phyloP scores from a whole-genome alignment of 805 yeast species.

The Lipomyces lipofer region DNA sequence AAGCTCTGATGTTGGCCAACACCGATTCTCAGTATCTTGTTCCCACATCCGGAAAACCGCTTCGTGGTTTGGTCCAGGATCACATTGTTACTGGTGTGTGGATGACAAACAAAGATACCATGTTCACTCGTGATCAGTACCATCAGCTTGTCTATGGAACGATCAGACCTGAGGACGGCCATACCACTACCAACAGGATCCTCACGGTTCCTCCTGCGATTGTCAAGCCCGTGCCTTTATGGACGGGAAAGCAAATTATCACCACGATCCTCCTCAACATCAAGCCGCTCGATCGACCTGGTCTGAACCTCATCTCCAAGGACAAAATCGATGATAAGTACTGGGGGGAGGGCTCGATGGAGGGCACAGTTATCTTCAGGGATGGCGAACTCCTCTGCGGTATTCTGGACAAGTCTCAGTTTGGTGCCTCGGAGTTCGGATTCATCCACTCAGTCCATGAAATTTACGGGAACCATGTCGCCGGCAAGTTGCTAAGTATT shows the following conservation, averaged over 20 bases:
- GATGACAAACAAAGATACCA: constrained; percentile 90
- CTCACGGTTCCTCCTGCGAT: constrained; percentile 87
- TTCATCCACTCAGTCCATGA: constrained; percentile 95
- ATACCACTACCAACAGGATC: constrained; percentile 64
- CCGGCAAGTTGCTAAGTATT: constrained; percentile 88
- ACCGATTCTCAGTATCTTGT: constrained; percentile 97
- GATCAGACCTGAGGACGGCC: constrained; percentile 96
- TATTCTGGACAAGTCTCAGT: constrained; percentile 94
- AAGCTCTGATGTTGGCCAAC: constrained; percentile 90
- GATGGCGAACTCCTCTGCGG: constrained; percentile 90
- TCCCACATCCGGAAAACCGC: constrained; percentile 97
- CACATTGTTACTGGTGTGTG: constrained; percentile 99
- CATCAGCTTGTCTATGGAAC: constrained; percentile 94
- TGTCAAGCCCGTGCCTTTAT: constrained; percentile 79
- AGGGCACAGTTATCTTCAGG: constrained; percentile 80
- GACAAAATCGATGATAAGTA: constrained; percentile 92
- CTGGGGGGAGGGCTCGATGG: constrained; percentile 85
- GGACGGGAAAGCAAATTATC: constrained; percentile 98
- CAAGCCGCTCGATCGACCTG: constrained; percentile 85
- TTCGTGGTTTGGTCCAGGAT: constrained; percentile 98
- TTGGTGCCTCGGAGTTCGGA: constrained; percentile 97
- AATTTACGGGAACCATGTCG: constrained; percentile 86
- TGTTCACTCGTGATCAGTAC: constrained; percentile 86
- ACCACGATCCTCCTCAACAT: constrained; percentile 88
- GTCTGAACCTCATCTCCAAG: constrained; percentile 76